These are phyloP conservation scores for Epipyxis sp. DNA, from an alignment of 108 stramenopile species.

Conservation along the genomic window DNA sequence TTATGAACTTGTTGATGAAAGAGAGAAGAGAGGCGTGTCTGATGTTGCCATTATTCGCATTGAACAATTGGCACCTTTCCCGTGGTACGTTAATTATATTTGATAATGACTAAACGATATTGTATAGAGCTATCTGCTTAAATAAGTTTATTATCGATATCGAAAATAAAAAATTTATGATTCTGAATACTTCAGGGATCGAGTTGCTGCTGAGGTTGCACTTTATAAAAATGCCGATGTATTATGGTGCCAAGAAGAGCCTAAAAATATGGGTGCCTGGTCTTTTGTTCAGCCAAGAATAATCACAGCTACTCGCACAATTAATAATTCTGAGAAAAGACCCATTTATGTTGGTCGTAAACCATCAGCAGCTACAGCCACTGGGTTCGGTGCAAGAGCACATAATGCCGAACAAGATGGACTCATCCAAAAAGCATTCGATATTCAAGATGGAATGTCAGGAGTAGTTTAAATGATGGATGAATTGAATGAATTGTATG, in stretches of 20 bases:
- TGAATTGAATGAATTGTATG: no score
- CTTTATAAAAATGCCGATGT: constrained; percentile 87
- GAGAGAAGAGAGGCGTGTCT: constrained; percentile 67
- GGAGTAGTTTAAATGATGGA: no score
- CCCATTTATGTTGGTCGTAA: constrained; percentile 85
- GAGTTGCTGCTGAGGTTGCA: constrained; percentile 68
- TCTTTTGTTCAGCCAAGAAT: constrained; percentile 78
- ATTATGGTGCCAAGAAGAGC: constrained; percentile 90
- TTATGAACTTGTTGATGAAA: constrained; percentile 87
- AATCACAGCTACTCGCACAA: constrained; percentile 86
- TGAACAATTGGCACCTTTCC: constrained; percentile 97
- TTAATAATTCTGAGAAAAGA: constrained; percentile 80
- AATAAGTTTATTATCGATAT: no score
- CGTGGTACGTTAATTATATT: no score
- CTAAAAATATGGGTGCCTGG: constrained; percentile 96
- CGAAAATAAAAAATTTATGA: no score
- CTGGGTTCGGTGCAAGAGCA: constrained; percentile 76
- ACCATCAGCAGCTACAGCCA: constrained; percentile 90
- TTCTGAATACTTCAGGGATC: no score
- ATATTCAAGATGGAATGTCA: no score
- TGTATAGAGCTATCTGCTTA: no score
- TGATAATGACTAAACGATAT: no score
- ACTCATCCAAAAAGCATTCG: constrained; percentile 66
- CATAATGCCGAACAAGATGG: constrained; percentile 76
- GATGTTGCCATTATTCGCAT: constrained; percentile 91